Evolutionary conservation across 768 basidiomycete species (phyloP), one percentile per base, ranked within the genome.

Genomic region (Leccinum incarnatum): DNA sequence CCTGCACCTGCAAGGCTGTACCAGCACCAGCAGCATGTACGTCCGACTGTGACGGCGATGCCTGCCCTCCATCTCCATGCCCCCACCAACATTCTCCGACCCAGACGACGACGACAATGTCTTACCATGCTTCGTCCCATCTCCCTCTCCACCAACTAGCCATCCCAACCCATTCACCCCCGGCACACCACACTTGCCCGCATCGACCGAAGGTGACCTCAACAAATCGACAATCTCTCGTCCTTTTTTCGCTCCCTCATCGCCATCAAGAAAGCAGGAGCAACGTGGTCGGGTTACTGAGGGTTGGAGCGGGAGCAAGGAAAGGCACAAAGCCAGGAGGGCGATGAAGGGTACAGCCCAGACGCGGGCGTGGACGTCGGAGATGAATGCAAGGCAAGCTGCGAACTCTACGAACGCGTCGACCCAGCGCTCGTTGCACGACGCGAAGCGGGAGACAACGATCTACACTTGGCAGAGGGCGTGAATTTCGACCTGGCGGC

Each of bases 131-230:
- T 11, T 11, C 49, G 32, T 45, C 5, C 46, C 40, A 11, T 64
- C 67, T 25, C 2, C 12, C 25, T 67, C 65, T 19, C 56, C 53
- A 50, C 64, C n/a, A 51, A 58, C 62, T 55, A 54, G 17, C 68
- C 68, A 67, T 4, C 59, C 60, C 50, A 65, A 40, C 34, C 23
- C 5, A n/a, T 66, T 61, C 48, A 32, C n/a, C 4, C 23, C 63
- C 11, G 27, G 3, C 37, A 40, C 42, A 42, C 45, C 36, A 19
- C 57, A 60, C 54, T 60, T 27, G 27, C 27, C 27, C 27, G 27
- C 27, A 27, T 27, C 7, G 27, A 27, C 51, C 36, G 68, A 68
- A 49, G 60, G 61, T 1, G 25, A 25, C 25, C 67, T 62, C 57
- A 70, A 17, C 42, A 57, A 5, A 34, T 27, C 7, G 27, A 27